Evolutionary conservation across 208 protist species (phyloP).

Genomic region (Acanthamoeba healyi): DNA sequence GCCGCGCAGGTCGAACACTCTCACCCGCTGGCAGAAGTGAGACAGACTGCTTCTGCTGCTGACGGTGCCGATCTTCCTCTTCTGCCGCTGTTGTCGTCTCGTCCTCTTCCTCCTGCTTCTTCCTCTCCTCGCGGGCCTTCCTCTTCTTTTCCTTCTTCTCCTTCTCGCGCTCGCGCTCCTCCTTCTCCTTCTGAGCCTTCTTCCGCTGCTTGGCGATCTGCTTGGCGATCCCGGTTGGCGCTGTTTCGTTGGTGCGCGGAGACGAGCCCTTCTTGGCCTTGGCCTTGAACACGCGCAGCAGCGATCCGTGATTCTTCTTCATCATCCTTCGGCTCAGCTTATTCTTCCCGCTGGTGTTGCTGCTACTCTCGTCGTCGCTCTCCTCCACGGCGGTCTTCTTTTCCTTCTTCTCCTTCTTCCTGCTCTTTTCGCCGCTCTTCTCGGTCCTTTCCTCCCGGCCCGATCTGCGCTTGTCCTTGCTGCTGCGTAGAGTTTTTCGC

Average conservation of each 20-base stretch:
- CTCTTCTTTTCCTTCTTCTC: slow-evolving; percentile 7
- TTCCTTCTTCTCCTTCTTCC: background rate
- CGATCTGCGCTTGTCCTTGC: too few relatives aligned
- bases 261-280: slow-evolving; percentile 2
- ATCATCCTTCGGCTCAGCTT: slow-evolving; percentile 18
- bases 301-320: slow-evolving; percentile 28
- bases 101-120: background rate
- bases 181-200: slow-evolving; percentile 16
- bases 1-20: background rate
- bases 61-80: background rate
- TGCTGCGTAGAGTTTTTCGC: background rate
- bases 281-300: slow-evolving; percentile 34
- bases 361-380: background rate
- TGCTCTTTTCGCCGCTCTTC: background rate
- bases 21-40: background rate
- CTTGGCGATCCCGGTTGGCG: slow-evolving; percentile 1
- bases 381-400: background rate
- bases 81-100: background rate
- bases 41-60: background rate
- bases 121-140: background rate
- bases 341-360: background rate
- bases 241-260: background rate
- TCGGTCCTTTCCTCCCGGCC: background rate
- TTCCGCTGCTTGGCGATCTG: slow-evolving; percentile 9
- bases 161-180: background rate